Conservation (phyloP, 2,329 filamentous ascomycete genomes). For the Colletotrichum plurivorum region DNA sequence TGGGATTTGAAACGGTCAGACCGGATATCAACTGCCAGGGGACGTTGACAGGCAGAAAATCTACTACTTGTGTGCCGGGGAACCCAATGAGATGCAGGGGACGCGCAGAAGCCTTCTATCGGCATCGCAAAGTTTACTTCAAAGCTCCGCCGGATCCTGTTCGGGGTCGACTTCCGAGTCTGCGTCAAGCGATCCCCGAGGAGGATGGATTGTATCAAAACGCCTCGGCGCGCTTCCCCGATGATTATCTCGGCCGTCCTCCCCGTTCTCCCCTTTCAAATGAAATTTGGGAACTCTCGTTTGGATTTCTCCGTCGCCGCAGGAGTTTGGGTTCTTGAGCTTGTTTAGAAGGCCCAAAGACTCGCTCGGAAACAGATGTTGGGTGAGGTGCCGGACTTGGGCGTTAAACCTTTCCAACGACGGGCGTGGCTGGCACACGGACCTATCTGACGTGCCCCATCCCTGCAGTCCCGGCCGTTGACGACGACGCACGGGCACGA, state of each 20-base stretch:
- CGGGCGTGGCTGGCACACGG: neutral
- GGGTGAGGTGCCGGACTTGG: too few relatives aligned
- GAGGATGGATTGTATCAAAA: too few relatives aligned
- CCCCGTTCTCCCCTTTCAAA: neutral
- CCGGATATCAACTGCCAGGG: neutral
- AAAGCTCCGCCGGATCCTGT: too few relatives aligned
- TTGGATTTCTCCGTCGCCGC: neutral
- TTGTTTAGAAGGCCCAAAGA: too few relatives aligned
- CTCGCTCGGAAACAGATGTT: too few relatives aligned
- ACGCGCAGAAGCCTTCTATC: neutral
- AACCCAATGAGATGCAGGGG: neutral
- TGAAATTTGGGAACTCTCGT: neutral
- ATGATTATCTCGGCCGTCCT: conserved; percentile 12
- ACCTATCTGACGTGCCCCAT: conserved; percentile 13
- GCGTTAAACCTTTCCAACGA: neutral
- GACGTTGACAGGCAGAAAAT: neutral
- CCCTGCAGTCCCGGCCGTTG: neutral
- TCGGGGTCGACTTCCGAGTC: neutral
- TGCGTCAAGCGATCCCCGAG: too few relatives aligned
- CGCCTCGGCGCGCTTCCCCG: too few relatives aligned
- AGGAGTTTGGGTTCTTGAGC: too few relatives aligned
- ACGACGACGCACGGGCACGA: neutral
- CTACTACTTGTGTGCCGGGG: neutral
- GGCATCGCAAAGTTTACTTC: conserved; percentile 14
- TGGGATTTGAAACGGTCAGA: conserved; percentile 5